A percentile compares a stretch with the other conserved stretches of the same genome.
phyloP scores from a whole-genome alignment of 352 stramenopile species.

The Phytophthora agathidicida region DNA sequence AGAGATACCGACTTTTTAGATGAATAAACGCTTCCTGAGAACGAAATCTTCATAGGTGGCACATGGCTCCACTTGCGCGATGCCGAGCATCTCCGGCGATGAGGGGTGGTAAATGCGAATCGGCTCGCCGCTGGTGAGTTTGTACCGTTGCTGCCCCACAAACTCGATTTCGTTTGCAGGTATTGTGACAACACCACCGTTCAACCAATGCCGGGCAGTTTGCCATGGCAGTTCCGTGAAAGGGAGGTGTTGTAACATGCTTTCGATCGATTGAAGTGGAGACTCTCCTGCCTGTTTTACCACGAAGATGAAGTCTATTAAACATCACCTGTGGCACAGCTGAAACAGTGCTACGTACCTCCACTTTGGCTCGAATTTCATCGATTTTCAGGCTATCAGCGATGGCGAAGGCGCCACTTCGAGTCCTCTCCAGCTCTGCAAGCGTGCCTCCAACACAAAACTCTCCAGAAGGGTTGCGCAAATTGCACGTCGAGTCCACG shows the following conservation, averaged over 20 bases:
- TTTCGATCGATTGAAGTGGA: conserved; percentile 65
- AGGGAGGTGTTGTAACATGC: conserved; percentile 59
- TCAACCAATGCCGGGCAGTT: conserved; percentile 50
- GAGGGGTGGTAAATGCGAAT: conserved; percentile 62
- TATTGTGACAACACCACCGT: conserved; percentile 50
- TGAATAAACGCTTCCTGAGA: conserved; percentile 73
- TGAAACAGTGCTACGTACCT: conserved; percentile 33
- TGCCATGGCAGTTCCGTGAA: conserved; percentile 39
- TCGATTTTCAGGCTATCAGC: conserved; percentile 64
- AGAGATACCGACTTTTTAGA: conserved; percentile 40
- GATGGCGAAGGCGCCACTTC: conserved; percentile 64
- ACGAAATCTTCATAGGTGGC: conserved; percentile 39
- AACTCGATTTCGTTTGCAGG: conserved; percentile 34
- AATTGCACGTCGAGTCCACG: conserved; percentile 22
- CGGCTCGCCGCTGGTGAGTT: conserved; percentile 39
- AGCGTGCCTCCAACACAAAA: conserved; percentile 71
- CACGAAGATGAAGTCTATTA: conserved; percentile 6
- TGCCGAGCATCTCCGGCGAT: conserved; percentile 47
- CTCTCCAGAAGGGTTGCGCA: conserved; percentile 40
- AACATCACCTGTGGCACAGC: neutral
- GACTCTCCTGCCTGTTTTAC: conserved; percentile 35
- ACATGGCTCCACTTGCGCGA: conserved; percentile 60
- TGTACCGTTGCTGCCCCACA: conserved; percentile 9
- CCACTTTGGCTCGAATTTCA: conserved; percentile 42
- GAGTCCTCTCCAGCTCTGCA: conserved; percentile 61